phyloP scores from a whole-genome alignment of 2,329 filamentous ascomycete species.

The Penicillium hesseltinei region DNA sequence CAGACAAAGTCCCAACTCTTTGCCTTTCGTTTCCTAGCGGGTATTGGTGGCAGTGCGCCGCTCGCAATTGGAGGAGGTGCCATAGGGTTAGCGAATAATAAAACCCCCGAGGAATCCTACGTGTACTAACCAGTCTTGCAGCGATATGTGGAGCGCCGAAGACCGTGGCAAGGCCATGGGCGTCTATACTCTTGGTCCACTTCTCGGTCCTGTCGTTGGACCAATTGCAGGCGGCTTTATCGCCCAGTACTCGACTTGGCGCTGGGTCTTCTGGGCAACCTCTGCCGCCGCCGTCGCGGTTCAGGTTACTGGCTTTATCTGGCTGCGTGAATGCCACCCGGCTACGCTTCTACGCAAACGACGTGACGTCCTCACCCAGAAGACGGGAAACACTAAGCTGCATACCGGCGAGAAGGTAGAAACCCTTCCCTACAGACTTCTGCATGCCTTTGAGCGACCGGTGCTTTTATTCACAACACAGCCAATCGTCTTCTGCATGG shows the following conservation, averaged over 20 bases:
- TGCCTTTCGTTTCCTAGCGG: conserved; percentile 51
- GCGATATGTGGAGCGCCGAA: conserved; percentile 40
- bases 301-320: conserved; percentile 57
- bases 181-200: conserved; percentile 58
- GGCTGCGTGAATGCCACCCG: conserved; percentile 61
- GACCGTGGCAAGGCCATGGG: conserved; percentile 59
- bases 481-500: conserved; percentile 56
- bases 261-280: conserved; percentile 67
- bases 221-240: conserved; percentile 64
- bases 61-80: neutral
- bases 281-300: conserved; percentile 59
- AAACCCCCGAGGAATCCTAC: too few species aligned
- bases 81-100: neutral
- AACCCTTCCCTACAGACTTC: conserved; percentile 18
- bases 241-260: conserved; percentile 60
- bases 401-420: conserved; percentile 32
- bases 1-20: conserved; percentile 51
- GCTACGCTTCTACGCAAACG: conserved; percentile 60
- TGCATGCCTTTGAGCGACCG: conserved; percentile 41
- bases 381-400: neutral
- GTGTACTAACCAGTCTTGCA: conserved; percentile 22
- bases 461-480: conserved; percentile 54
- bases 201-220: conserved; percentile 62
- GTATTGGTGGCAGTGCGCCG: conserved; percentile 8
- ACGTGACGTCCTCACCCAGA: conserved; percentile 22